Evolutionary conservation across 139 green algal species (phyloP).

Genomic region (Coelastrella sp.): DNA sequence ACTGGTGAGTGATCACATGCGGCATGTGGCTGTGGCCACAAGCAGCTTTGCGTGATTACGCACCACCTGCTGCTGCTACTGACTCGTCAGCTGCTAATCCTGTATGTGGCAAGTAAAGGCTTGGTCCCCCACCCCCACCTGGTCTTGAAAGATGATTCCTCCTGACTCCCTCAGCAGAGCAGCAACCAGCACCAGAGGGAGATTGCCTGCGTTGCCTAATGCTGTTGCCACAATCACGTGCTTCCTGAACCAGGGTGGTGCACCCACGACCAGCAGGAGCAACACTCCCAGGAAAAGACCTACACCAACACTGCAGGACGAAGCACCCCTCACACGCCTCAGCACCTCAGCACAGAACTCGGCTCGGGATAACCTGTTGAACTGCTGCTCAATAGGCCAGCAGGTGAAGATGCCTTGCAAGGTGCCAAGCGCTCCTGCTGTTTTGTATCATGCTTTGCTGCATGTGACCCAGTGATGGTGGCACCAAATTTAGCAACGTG

Average conservation of each 20-base stretch:
- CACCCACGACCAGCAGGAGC: constrained; percentile 13
- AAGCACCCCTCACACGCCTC: background rate
- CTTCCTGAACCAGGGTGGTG: constrained; percentile 23
- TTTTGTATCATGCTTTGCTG: no score
- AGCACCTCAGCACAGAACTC: background rate
- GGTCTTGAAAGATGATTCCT: constrained; percentile 41
- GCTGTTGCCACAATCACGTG: constrained; percentile 25
- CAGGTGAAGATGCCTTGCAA: no score
- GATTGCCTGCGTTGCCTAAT: constrained; percentile 56
- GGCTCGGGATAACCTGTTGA: no score
- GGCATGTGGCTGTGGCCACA: no score
- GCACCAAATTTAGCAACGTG: no score
- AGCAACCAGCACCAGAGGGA: constrained; percentile 68
- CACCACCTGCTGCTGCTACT: background rate
- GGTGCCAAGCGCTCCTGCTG: no score
- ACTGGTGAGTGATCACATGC: no score
- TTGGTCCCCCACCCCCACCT: background rate
- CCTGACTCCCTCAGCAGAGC: constrained; percentile 53
- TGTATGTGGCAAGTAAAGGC: no score
- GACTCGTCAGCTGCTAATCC: no score
- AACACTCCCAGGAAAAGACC: constrained; percentile 36
- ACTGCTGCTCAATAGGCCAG: no score
- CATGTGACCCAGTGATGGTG: no score
- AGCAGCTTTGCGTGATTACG: no score
- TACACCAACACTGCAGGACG: constrained; percentile 29